Evolutionary conservation across 371 early-diverging fungal genomes (phyloP).

Genomic region (Chytridium lagenaria): DNA sequence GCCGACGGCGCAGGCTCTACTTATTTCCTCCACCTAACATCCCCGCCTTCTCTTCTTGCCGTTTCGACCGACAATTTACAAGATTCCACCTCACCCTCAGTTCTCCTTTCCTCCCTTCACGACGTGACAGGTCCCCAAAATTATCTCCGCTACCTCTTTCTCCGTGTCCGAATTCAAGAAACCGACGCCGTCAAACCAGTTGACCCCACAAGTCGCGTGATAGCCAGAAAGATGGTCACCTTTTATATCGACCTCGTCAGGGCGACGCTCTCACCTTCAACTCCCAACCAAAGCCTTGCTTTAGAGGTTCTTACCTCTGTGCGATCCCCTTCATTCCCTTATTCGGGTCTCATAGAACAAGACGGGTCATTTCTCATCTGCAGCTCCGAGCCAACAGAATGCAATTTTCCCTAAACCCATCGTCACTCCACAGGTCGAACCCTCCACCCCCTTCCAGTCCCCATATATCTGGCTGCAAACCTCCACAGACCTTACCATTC

Average conservation of each 20-base stretch:
- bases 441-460: background rate
- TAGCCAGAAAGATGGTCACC: conserved; percentile 5
- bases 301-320: conserved; percentile 2
- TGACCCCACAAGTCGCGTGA: background rate
- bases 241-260: background rate
- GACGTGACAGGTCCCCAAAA: background rate
- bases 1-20: conserved; percentile 25
- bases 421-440: background rate
- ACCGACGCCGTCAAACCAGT: background rate
- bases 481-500: background rate
- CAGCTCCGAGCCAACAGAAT: conserved; percentile 5
- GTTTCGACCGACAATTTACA: background rate
- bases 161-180: background rate
- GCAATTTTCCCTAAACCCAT: background rate
- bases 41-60: background rate
- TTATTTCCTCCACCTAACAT: conserved; percentile 7
- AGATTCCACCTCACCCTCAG: background rate
- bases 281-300: background rate
- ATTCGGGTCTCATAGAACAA: conserved; percentile 22
- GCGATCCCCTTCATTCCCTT: conserved; percentile 22
- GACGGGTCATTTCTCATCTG: conserved; percentile 25
- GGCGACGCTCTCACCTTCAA: background rate
- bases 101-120: background rate
- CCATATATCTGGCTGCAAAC: background rate
- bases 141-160: background rate